Base-by-base conservation (phyloP, 345 rosid species). In the Murraya koenigii region DNA sequence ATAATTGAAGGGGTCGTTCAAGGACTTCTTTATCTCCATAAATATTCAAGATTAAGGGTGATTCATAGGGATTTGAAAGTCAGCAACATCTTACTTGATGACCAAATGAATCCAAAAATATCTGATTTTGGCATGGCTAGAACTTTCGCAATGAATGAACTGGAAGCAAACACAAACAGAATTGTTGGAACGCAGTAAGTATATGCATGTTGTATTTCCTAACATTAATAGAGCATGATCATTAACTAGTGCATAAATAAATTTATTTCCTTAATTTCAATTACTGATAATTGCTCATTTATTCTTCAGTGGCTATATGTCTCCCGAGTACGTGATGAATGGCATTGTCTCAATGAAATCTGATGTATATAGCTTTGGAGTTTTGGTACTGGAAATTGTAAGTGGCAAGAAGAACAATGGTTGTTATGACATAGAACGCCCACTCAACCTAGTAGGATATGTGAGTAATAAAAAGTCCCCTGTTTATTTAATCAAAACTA, bases 181-280 rank as follows among this genome's bases (percentile, higher is more conserved):
- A 35, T 75, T 28, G 70, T 75, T 28, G 78, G 78, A 30, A 75
- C 78, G n/a, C 68, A 75, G 78, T 75, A 65, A 75, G 78, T 75
- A 9, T 17, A 25, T 47, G 32, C n/a, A 19, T 6, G 5, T 17
- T 35, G 20, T 33, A 33, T 55, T 55, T 55, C n/a, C 60, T 5
- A 55, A 2, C 60, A 55, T 8, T 19, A 3, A 22, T 5, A 55
- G n/a, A 55, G n/a, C 60, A 7, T 55, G 8, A 19, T n/a, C 0
- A 13, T 44, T 44, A 44, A 44, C 19, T 47, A 47, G 19, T 47
- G 19, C 19, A 14, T 3, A 14, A 3, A 0, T 47, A 4, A 11
- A 14, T 3, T 14, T 14, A 47, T 47, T 47, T 47, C 13, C 44
- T 3, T 13, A 3, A 47, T 47, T 47, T 47, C 5, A 13, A 47